Conservation (phyloP, 129 eudicot species). For the Apium graveolens region DNA sequence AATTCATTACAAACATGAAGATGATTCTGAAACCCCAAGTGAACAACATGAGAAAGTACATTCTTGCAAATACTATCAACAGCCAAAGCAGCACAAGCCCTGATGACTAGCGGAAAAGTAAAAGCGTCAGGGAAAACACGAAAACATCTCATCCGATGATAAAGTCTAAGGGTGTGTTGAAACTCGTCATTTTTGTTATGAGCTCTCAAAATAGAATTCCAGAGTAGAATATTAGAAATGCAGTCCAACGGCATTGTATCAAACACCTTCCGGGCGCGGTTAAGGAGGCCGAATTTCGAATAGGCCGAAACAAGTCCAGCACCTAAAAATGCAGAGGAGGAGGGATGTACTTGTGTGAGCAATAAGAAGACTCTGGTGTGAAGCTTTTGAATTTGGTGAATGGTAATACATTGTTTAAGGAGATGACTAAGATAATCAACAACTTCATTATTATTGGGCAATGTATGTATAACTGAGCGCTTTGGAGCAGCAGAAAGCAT, state of each 20-base stretch:
- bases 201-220: constrained; percentile 73
- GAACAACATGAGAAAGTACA: constrained; percentile 52
- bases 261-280: constrained; percentile 51
- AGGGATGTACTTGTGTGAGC: constrained; percentile 14
- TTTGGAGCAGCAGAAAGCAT: too few relatives aligned
- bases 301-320: constrained; percentile 50
- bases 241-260: constrained; percentile 21
- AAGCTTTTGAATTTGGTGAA: constrained; percentile 33
- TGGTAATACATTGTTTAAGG: constrained; percentile 33
- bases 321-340: constrained; percentile 32
- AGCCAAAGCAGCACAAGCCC: constrained; percentile 52
- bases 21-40: constrained; percentile 33
- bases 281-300: constrained; percentile 23
- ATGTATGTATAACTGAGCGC: neutral
- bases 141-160: constrained; percentile 34
- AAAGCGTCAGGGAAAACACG: constrained; percentile 48
- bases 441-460: constrained; percentile 11
- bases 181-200: constrained; percentile 24
- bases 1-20: constrained; percentile 54
- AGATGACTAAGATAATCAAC: constrained; percentile 39
- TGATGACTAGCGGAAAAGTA: constrained; percentile 51
- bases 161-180: constrained; percentile 31
- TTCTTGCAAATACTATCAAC: constrained; percentile 18
- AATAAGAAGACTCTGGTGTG: constrained; percentile 44
- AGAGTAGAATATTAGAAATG: constrained; percentile 26